phyloP scores from a whole-genome alignment of 148 eudicot species.

The Rheum nobile region DNA sequence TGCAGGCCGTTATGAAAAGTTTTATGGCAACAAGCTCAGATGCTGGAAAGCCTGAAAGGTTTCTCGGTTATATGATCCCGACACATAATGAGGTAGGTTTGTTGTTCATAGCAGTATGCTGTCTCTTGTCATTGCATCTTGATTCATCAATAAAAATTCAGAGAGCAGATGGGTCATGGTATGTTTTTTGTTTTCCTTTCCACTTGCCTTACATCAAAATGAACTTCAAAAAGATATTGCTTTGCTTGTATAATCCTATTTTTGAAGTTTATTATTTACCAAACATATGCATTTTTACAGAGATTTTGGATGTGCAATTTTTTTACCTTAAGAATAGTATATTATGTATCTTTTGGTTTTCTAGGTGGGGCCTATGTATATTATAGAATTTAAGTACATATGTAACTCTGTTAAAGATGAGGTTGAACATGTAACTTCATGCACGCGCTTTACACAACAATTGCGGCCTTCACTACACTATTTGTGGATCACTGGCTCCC shows the following conservation, averaged over 20 bases:
- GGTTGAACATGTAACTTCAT: too few relatives aligned
- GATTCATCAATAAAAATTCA: constrained; percentile 48
- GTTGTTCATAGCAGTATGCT: background rate
- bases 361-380: too few relatives aligned
- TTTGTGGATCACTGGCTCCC: constrained; percentile 72
- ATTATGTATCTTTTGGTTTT: too few relatives aligned
- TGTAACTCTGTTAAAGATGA: too few relatives aligned
- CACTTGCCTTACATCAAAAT: background rate
- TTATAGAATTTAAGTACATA: too few relatives aligned
- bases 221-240: background rate
- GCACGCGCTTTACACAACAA: constrained; percentile 49
- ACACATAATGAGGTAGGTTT: constrained; percentile 56
- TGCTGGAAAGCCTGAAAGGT: constrained; percentile 57
- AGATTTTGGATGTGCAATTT: background rate
- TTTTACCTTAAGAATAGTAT: background rate
- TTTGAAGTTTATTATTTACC: background rate
- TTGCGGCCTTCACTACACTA: constrained; percentile 34
- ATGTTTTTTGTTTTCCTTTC: constrained; percentile 23
- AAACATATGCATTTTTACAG: background rate
- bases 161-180: constrained; percentile 94
- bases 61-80: constrained; percentile 91
- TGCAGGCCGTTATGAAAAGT: constrained; percentile 93
- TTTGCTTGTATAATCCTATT: background rate
- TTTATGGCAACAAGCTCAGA: constrained; percentile 49
- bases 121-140: background rate